Conservation (phyloP, 2,329 filamentous ascomycete species). For the Aulographum hederae region DNA sequence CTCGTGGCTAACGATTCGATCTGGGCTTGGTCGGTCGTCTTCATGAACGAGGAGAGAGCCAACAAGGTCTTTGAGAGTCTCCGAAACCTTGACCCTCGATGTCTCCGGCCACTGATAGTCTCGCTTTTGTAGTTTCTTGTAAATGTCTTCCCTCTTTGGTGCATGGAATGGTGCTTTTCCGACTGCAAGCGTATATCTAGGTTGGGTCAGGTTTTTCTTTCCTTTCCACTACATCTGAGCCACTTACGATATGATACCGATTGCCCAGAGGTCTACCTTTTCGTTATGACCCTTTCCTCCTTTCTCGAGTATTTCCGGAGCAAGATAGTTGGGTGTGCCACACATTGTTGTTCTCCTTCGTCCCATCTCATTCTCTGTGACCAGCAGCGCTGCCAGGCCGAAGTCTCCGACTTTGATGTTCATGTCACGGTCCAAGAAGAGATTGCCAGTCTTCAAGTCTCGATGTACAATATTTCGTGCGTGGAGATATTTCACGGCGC, state of each 20-base stretch:
- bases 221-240: neutral
- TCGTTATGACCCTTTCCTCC: slow-evolving; percentile 90
- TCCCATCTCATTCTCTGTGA: slow-evolving; percentile 80
- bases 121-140: slow-evolving; percentile 46
- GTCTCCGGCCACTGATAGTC: slow-evolving; percentile 66
- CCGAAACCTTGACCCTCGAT: slow-evolving; percentile 51
- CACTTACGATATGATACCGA: slow-evolving; percentile 83
- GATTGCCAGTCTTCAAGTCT: slow-evolving; percentile 94
- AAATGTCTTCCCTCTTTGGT: slow-evolving; percentile 71
- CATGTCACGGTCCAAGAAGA: slow-evolving; percentile 88
- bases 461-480: slow-evolving; percentile 89
- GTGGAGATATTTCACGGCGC: slow-evolving; percentile 96
- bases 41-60: slow-evolving; percentile 59
- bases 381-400: slow-evolving; percentile 75
- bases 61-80: slow-evolving; percentile 62
- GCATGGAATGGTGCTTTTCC: slow-evolving; percentile 96
- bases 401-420: slow-evolving; percentile 98
- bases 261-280: slow-evolving; percentile 95
- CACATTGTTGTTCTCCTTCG: slow-evolving; percentile 83
- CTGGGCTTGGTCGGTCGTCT: slow-evolving; percentile 54
- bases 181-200: slow-evolving; percentile 83
- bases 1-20: slow-evolving; percentile 59
- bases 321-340: slow-evolving; percentile 96
- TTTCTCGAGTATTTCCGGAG: slow-evolving; percentile 88
- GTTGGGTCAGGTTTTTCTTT: slow-evolving; percentile 6